phyloP scores from a whole-genome alignment of 257 asterid species.

The Knoxia roxburghii region DNA sequence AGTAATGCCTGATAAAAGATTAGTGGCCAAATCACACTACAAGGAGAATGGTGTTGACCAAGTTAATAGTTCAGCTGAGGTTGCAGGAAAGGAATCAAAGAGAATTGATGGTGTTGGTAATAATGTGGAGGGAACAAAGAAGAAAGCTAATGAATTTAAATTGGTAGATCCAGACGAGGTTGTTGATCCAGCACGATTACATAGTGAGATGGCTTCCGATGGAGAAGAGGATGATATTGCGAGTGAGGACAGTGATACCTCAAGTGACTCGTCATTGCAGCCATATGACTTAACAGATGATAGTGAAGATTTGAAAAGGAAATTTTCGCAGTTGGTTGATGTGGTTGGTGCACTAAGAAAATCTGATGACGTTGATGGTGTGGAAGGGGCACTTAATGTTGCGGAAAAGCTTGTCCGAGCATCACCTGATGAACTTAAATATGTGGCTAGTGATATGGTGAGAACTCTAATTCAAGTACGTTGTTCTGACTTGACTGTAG shows the following conservation, averaged over 20 bases:
- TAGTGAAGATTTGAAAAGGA: conserved; percentile 66
- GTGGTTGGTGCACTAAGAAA: conserved; percentile 86
- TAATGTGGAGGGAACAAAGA: conserved; percentile 28
- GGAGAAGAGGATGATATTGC: conserved; percentile 54
- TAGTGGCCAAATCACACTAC: conserved; percentile 22
- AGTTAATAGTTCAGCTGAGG: conserved; percentile 24
- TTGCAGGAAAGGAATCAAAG: conserved; percentile 30
- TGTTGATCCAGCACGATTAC: conserved; percentile 68
- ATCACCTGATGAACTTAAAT: conserved; percentile 86
- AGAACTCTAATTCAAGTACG: conserved; percentile 76
- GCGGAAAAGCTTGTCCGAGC: conserved; percentile 91
- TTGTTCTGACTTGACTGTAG: conserved; percentile 65
- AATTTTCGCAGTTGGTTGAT: conserved; percentile 80
- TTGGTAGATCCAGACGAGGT: conserved; percentile 83
- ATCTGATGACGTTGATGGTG: conserved; percentile 89
- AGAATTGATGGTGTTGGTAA: conserved; percentile 26
- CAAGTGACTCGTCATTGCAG: conserved; percentile 56
- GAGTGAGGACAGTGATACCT: conserved; percentile 67
- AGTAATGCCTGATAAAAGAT: conserved; percentile 31
- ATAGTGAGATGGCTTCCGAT: conserved; percentile 31
- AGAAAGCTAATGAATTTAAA: conserved; percentile 32
- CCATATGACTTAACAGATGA: conserved; percentile 91
- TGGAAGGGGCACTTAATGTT: conserved; percentile 80
- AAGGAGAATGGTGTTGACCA: conserved; percentile 29
- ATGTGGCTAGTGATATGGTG: conserved; percentile 64